Evolutionary conservation across 352 stramenopile genomes (phyloP), one percentile per base, ranked within the genome.

Genomic region (Pythium insidiosum): DNA sequence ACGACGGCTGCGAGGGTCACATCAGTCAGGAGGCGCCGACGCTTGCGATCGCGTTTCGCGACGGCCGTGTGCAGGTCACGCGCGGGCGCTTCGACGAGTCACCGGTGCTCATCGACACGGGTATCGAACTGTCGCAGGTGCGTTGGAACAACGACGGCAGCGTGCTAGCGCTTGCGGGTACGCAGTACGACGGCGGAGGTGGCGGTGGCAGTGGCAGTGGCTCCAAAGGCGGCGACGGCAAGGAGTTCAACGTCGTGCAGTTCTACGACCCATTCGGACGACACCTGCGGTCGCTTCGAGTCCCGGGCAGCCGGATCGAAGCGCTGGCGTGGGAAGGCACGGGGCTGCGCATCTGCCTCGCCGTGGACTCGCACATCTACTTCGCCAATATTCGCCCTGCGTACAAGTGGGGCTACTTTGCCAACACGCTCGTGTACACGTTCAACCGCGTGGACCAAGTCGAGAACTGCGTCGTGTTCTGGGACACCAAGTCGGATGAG

Each of bases 351-450:
- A 93, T 98, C 33, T 95, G 90, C 31, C 56, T 98, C 15, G 92
- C 92, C 0, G 89, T 98, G 18, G 92, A 96, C 62, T 90, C 84
- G 16, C 89, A 94, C 68, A 97, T 98, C 41, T 98, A 95, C 72
- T 97, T 97, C 64, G 92, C 91, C 26, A 97, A 97, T 63, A 92
- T 97, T 36, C 83, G 92, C 6, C 86, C 79, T 16, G 76, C 81
- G 29, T 97, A 97, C 70, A 88, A 88, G 35, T 97, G 87, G 87
- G 83, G 83, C 11, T 95, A 81, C 44, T 95, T 94, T 45, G 58
- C 66, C 13, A 85, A 88, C 43, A 94, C 86, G n/a, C 51, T 97
- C 36, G 86, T 93, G 13, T 96, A 95, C 61, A 85, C 88, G 44
- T 95, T 95, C 75, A 88, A 89, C 38, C 84, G 81, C 20, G 56